These are phyloP conservation scores for Schwanniomyces vanrijiae DNA, from an alignment of 805 yeast species.

Conservation along the genomic window DNA sequence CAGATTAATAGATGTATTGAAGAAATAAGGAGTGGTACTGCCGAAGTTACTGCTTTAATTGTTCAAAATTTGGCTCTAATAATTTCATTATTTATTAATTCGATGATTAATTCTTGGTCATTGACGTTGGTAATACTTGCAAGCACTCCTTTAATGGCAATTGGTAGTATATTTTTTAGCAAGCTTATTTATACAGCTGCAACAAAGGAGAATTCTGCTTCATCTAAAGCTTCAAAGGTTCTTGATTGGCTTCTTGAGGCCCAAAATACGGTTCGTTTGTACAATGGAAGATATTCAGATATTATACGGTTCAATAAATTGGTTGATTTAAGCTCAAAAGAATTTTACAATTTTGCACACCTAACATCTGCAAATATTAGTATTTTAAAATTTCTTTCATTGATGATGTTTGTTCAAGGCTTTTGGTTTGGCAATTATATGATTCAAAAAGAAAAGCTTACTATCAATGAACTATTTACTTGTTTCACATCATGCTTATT, in stretches of 20 bases:
- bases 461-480: constrained; percentile 69
- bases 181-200: constrained; percentile 50
- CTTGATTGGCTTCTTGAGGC: constrained; percentile 71
- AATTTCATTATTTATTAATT: constrained; percentile 55
- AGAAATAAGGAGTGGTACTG: constrained; percentile 64
- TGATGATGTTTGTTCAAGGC: constrained; percentile 84
- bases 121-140: constrained; percentile 77
- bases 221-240: constrained; percentile 57
- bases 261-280: constrained; percentile 59
- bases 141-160: constrained; percentile 65
- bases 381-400: constrained; percentile 52
- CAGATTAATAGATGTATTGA: constrained; percentile 73
- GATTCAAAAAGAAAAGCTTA: constrained; percentile 50
- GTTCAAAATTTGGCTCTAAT: constrained; percentile 55
- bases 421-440: constrained; percentile 86
- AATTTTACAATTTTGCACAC: constrained; percentile 45
- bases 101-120: constrained; percentile 82
- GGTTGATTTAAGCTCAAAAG: constrained; percentile 32
- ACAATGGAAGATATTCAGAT: constrained; percentile 59
- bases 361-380: constrained; percentile 58
- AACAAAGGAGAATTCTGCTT: constrained; percentile 52
- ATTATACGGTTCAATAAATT: constrained; percentile 37
- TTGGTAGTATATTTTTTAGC: constrained; percentile 51
- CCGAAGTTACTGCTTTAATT: constrained; percentile 63
- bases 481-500: constrained; percentile 80